Percentiles rank a stretch among this genome's conserved stretches.
Evolutionary conservation across 2,329 filamentous ascomycete genomes (phyloP).

Genomic region (Fusarium chlamydosporum): DNA sequence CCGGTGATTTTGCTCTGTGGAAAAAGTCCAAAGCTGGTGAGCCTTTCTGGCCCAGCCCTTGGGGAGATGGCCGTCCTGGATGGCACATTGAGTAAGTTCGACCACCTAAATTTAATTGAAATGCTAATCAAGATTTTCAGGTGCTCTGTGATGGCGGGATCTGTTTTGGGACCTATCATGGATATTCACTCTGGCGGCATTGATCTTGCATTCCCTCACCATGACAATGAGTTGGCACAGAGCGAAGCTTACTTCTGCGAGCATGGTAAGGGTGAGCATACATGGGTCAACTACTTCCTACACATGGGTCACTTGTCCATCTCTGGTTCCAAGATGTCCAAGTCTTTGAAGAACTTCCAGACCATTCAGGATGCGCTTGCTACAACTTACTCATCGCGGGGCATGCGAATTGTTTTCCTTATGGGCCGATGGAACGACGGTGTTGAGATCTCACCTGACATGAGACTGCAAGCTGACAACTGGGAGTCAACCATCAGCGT

Average conservation of each 20-base stretch:
- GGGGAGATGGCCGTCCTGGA: conserved; percentile 89
- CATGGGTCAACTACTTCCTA: conserved; percentile 96
- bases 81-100: conserved; percentile 85
- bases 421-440: conserved; percentile 92
- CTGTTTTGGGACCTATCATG: conserved; percentile 85
- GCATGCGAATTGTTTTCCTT: conserved; percentile 87
- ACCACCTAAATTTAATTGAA: neutral
- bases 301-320: conserved; percentile 94
- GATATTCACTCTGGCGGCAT: conserved; percentile 95
- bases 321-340: conserved; percentile 94
- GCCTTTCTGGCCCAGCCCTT: conserved; percentile 88
- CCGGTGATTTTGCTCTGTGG: conserved; percentile 93
- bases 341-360: conserved; percentile 95
- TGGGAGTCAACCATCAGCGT: conserved; percentile 86
- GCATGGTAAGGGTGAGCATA: conserved; percentile 67
- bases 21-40: conserved; percentile 93
- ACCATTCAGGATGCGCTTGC: conserved; percentile 87
- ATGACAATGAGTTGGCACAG: conserved; percentile 93
- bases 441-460: conserved; percentile 88
- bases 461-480: conserved; percentile 78
- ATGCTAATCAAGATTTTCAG: conserved; percentile 7
- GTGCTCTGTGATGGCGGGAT: conserved; percentile 94
- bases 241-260: conserved; percentile 85
- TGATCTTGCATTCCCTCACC: conserved; percentile 91
- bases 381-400: conserved; percentile 79